phyloP scores from a whole-genome alignment of 768 basidiomycete genomes.

The Holtermannia corniformis region DNA sequence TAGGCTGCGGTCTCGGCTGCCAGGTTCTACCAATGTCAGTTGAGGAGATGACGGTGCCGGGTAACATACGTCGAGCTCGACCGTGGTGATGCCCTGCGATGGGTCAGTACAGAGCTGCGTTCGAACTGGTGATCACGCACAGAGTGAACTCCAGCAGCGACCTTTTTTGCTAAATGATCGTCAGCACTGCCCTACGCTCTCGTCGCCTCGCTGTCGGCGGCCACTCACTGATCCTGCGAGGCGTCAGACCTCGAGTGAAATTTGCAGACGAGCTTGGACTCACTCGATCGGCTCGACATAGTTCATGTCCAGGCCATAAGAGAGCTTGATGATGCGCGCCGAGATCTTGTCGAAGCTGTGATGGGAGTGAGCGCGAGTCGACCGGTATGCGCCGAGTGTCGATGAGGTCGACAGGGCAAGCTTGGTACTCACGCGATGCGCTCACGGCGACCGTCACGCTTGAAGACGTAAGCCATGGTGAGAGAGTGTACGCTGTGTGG shows the following conservation, averaged over 20 bases:
- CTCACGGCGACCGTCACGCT: slow-evolving; percentile 39
- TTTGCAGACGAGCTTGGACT: no score
- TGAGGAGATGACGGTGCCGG: background rate
- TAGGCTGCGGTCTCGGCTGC: slow-evolving; percentile 96
- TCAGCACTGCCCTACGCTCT: no score
- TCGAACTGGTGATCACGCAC: slow-evolving; percentile 15
- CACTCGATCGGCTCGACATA: slow-evolving; percentile 90
- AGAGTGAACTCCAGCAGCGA: slow-evolving; percentile 83
- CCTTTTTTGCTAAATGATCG: slow-evolving; percentile 46
- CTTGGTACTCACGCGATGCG: slow-evolving; percentile 18
- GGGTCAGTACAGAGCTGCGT: slow-evolving; percentile 7
- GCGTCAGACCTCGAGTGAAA: no score
- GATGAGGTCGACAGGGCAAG: background rate
- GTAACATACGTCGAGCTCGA: slow-evolving; percentile 79
- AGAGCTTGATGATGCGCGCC: slow-evolving; percentile 50
- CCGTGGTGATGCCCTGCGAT: slow-evolving; percentile 80
- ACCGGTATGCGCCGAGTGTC: no score
- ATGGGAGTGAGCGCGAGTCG: no score
- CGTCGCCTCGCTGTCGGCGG: no score
- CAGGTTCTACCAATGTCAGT: slow-evolving; percentile 56
- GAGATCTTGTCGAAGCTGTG: slow-evolving; percentile 40
- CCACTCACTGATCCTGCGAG: no score
- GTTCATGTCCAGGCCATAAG: slow-evolving; percentile 87
- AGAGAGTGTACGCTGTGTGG: background rate
- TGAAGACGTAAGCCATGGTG: slow-evolving; percentile 19